A percentile compares a stretch with the other conserved stretches of the same genome.
phyloP scores from a whole-genome alignment of 2,329 filamentous ascomycete species.

The Pseudogymnoascus sp. region DNA sequence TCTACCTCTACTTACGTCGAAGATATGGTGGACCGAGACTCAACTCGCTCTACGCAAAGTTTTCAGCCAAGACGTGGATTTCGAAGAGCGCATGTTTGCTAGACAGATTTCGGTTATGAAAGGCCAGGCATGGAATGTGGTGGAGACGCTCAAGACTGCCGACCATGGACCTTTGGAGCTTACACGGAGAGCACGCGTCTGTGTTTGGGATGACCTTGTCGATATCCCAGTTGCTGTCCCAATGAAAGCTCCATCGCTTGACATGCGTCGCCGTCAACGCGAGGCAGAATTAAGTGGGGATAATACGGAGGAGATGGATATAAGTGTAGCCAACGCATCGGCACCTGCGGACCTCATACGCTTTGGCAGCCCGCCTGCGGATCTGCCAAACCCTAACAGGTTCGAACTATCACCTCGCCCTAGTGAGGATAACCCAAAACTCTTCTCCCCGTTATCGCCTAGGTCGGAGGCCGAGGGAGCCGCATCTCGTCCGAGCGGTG shows the following conservation, averaged over 20 bases:
- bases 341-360: slow-evolving; percentile 59
- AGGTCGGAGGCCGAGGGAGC: background rate
- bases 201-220: slow-evolving; percentile 96
- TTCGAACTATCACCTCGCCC: slow-evolving; percentile 53
- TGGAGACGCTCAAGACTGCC: slow-evolving; percentile 86
- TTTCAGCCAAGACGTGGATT: slow-evolving; percentile 88
- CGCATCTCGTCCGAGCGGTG: slow-evolving; percentile 14
- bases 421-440: slow-evolving; percentile 22
- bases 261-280: slow-evolving; percentile 60
- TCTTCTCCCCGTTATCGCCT: slow-evolving; percentile 19
- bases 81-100: slow-evolving; percentile 98
- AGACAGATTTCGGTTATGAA: slow-evolving; percentile 98
- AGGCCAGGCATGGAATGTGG: slow-evolving; percentile 97
- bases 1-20: slow-evolving; percentile 88
- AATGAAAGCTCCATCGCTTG: slow-evolving; percentile 75
- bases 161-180: slow-evolving; percentile 93
- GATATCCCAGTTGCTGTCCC: slow-evolving; percentile 93
- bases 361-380: slow-evolving; percentile 40
- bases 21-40: slow-evolving; percentile 94
- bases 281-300: slow-evolving; percentile 39
- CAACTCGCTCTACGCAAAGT: slow-evolving; percentile 77
- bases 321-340: slow-evolving; percentile 61
- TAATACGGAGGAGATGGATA: slow-evolving; percentile 86
- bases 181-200: slow-evolving; percentile 81
- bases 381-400: slow-evolving; percentile 66